Conservation (phyloP, 2,329 filamentous ascomycete species). For the Chrysoporthe cubensis region DNA sequence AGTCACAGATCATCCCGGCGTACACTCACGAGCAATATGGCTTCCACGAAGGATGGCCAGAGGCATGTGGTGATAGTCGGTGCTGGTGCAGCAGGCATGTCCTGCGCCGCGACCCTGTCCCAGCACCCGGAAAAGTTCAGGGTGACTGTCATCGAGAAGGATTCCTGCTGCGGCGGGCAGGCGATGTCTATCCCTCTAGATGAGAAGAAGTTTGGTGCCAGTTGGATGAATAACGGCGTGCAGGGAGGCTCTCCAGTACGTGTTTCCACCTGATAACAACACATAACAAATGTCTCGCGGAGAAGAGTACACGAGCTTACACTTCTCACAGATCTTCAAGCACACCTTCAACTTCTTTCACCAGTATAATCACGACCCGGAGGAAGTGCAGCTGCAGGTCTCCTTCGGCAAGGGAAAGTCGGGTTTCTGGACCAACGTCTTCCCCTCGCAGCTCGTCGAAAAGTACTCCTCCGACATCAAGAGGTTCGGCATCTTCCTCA, state of each 20-base stretch:
- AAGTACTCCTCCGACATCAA: conserved; percentile 54
- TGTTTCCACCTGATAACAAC: background rate
- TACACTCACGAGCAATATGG: background rate
- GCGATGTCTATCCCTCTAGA: conserved; percentile 63
- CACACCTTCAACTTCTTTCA: conserved; percentile 62
- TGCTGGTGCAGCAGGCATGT: conserved; percentile 67
- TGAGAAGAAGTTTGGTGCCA: conserved; percentile 58
- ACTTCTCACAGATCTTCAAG: conserved; percentile 49
- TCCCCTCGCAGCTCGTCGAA: conserved; percentile 53
- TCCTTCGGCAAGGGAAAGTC: conserved; percentile 56
- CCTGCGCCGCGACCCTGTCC: conserved; percentile 68
- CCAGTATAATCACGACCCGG: conserved; percentile 31
- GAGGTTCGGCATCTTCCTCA: conserved; percentile 53
- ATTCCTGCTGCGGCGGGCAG: conserved; percentile 63
- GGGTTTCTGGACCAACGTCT: conserved; percentile 60
- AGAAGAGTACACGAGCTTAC: background rate
- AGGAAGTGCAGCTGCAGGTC: conserved; percentile 59
- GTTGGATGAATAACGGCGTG: conserved; percentile 64
- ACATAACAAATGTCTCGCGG: background rate
- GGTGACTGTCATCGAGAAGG: conserved; percentile 64
- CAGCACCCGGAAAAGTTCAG: conserved; percentile 68
- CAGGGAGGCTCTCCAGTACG: conserved; percentile 22
- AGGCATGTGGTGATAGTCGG: conserved; percentile 64
- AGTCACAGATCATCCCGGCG: background rate
- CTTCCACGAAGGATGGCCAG: conserved; percentile 25